These are phyloP conservation scores for Aphanomyces invadans DNA, from an alignment of 352 stramenopile genomes.

Conservation along the genomic window DNA sequence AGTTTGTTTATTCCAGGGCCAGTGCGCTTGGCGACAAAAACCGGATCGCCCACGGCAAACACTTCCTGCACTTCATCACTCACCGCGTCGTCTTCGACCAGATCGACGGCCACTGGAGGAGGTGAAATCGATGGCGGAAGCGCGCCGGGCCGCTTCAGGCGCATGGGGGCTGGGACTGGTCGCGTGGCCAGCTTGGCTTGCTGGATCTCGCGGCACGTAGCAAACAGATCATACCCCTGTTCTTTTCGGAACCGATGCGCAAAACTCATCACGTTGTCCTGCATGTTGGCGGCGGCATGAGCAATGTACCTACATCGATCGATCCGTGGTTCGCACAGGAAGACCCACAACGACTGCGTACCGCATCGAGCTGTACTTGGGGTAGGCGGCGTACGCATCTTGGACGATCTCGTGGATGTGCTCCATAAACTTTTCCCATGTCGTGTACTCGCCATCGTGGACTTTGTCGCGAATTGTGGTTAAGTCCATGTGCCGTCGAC, in stretches of 20 bases:
- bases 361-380: constrained; percentile 57
- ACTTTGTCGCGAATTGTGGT: constrained; percentile 84
- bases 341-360: no score
- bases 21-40: constrained; percentile 70
- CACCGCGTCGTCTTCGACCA: neutral
- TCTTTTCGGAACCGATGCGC: constrained; percentile 79
- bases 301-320: constrained; percentile 43
- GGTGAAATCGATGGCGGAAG: neutral
- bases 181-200: constrained; percentile 29
- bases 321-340: no score
- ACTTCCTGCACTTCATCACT: neutral
- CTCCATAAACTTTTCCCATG: constrained; percentile 79
- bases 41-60: constrained; percentile 50
- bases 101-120: neutral
- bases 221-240: constrained; percentile 85
- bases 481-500: constrained; percentile 85
- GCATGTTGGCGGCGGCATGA: constrained; percentile 75
- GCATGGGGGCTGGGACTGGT: neutral
- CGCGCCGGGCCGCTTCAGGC: constrained; percentile 3
- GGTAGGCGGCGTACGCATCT: constrained; percentile 88
- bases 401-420: constrained; percentile 83
- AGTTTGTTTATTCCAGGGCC: constrained; percentile 73
- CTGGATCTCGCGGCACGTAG: constrained; percentile 71
- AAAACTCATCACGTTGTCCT: constrained; percentile 85
- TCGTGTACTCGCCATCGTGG: constrained; percentile 85